Conservation (phyloP, 2,329 filamentous ascomycete species). For the Cryphonectria japonica region DNA sequence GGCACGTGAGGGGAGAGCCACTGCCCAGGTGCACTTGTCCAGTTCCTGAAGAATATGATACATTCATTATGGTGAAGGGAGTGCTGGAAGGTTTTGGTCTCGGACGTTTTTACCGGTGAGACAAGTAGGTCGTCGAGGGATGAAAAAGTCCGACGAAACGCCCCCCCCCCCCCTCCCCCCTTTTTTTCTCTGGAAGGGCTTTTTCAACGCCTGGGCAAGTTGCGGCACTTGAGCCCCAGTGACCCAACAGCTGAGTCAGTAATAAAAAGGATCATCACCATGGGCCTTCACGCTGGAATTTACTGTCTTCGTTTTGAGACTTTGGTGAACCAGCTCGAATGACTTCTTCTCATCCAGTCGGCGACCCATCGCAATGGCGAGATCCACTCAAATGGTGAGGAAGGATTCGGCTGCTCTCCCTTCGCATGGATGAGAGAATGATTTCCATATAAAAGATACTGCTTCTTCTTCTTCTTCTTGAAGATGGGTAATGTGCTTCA, state of each 20-base stretch:
- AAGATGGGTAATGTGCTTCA: neutral
- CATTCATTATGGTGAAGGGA: neutral
- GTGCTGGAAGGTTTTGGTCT: neutral
- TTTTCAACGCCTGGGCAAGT: neutral
- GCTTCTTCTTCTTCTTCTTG: neutral
- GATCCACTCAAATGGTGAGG: neutral
- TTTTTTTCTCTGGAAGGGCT: neutral
- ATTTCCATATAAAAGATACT: neutral
- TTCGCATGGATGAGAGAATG: neutral
- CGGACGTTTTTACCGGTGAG: slow-evolving; percentile 1
- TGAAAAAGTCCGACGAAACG: neutral
- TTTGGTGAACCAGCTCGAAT: neutral
- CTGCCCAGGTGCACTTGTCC: neutral
- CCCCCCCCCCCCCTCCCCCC: neutral
- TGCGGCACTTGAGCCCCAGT: neutral
- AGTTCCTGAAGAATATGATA: neutral
- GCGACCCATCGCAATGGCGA: neutral
- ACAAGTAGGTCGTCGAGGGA: neutral
- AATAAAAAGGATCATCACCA: neutral
- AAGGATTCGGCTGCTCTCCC: neutral
- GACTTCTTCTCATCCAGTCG: neutral
- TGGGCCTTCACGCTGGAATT: neutral
- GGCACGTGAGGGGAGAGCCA: neutral
- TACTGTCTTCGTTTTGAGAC: neutral
- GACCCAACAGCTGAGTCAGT: neutral